phyloP scores from a whole-genome alignment of 1,139 yeast genomes.

The Blastobotrys persicus region DNA sequence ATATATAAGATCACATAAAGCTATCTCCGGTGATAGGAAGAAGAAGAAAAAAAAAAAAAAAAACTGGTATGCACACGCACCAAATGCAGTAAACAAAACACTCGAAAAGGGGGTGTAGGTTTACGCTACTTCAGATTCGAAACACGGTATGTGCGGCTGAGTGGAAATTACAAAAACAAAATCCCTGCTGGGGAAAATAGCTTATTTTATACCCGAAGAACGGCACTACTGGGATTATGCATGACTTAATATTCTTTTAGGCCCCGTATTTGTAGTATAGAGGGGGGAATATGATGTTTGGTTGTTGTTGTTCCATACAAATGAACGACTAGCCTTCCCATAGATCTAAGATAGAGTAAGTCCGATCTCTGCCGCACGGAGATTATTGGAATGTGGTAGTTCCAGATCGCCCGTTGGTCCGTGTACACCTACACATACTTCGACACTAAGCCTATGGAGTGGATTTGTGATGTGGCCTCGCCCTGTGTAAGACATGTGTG shows the following conservation, averaged over 20 bases:
- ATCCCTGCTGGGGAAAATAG: background rate
- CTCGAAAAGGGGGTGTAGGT: constrained; percentile 2
- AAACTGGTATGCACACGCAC: background rate
- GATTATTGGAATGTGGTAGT: background rate
- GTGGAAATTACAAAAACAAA: background rate
- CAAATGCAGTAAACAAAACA: constrained; percentile 1
- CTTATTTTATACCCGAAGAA: background rate
- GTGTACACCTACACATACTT: background rate
- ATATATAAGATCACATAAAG: constrained; percentile 7
- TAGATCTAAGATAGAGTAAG: background rate
- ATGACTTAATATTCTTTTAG: background rate
- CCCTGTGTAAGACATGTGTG: background rate
- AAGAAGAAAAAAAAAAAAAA: constrained; percentile 6
- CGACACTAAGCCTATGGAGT: background rate
- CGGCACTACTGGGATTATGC: background rate
- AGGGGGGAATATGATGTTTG: background rate
- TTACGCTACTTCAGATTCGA: constrained; percentile 7
- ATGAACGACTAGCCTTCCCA: background rate
- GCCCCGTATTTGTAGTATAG: background rate
- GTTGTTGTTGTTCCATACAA: no score
- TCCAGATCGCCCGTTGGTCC: background rate
- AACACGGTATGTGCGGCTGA: constrained; percentile 1
- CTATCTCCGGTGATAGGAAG: background rate
- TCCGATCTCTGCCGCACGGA: background rate
- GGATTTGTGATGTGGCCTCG: no score